A percentile compares a stretch with the other conserved stretches of the same genome.
Conservation (phyloP, 2,329 filamentous ascomycete species). For the Neocucurbitaria cava region DNA sequence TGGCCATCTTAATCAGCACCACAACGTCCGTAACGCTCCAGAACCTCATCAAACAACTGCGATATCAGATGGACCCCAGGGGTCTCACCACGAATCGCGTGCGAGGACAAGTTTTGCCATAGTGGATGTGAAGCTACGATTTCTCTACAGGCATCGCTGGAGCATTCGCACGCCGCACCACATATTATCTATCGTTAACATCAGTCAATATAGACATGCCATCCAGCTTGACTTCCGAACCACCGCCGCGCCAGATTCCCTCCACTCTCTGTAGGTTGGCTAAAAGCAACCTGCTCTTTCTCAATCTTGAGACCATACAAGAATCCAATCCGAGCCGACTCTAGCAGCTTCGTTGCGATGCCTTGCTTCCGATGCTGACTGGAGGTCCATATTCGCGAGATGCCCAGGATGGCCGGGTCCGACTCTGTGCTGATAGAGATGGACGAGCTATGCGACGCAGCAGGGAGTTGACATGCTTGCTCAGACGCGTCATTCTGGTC, state of each 20-base stretch:
- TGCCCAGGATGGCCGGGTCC: slow-evolving; percentile 62
- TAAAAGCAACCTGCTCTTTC: slow-evolving; percentile 67
- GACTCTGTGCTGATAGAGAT: slow-evolving; percentile 54
- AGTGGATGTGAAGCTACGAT: not conserved
- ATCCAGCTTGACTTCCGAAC: slow-evolving; percentile 62
- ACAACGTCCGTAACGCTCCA: no score
- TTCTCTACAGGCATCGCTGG: no score
- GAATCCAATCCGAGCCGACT: slow-evolving; percentile 63
- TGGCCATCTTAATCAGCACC: no score
- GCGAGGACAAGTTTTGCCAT: no score
- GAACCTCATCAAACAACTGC: no score
- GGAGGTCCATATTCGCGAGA: slow-evolving; percentile 72
- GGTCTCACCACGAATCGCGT: no score
- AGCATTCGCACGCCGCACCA: no score
- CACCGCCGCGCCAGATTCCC: slow-evolving; percentile 64
- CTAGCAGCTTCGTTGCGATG: slow-evolving; percentile 64
- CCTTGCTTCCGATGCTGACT: slow-evolving; percentile 62
- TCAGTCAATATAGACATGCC: slow-evolving; percentile 69
- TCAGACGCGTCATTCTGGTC: slow-evolving; percentile 25
- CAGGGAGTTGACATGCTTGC: slow-evolving; percentile 20
- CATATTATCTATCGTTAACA: no score
- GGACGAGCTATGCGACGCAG: slow-evolving; percentile 35
- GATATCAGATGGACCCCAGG: no score
- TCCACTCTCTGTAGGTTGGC: slow-evolving; percentile 70
- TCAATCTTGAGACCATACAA: slow-evolving; percentile 62